Percentiles rank a stretch among this genome's conserved stretches.
phyloP scores from a whole-genome alignment of 345 rosid genomes.

The Pistacia vera region DNA sequence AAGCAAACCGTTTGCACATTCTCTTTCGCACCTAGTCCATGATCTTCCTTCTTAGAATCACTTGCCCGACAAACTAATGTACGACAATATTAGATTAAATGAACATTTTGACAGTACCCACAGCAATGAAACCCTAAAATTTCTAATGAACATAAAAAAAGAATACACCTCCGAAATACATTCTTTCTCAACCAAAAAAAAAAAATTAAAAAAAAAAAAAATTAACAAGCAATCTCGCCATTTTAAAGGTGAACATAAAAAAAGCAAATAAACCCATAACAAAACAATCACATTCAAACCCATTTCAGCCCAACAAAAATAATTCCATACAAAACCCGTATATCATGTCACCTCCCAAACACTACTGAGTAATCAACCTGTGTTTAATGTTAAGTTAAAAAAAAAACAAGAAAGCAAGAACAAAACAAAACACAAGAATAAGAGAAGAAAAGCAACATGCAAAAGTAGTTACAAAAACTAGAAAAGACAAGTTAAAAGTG shows the following conservation, averaged over 20 bases:
- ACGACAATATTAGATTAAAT: not conserved
- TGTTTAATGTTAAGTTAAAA: not conserved
- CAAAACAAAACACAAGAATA: not conserved
- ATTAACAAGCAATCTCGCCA: not conserved
- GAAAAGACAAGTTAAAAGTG: not conserved
- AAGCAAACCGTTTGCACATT: not conserved
- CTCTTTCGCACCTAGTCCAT: not conserved
- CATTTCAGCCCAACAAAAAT: slow-evolving; percentile 1
- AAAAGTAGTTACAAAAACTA: not conserved
- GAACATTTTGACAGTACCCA: not conserved
- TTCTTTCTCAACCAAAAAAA: not conserved
- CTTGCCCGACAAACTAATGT: not conserved
- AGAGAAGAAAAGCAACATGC: not conserved
- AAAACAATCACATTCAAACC: not conserved
- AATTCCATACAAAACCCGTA: not conserved
- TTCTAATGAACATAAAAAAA: not conserved
- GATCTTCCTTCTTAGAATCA: not conserved
- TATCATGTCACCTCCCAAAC: not conserved
- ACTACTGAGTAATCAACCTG: too few species aligned
- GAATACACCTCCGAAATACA: not conserved
- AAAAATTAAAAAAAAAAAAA: not conserved
- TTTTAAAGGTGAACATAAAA: not conserved
- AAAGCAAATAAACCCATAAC: not conserved
- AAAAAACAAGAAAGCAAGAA: not conserved
- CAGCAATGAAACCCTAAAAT: not conserved